Evolutionary conservation across 164 flowering plant species (phyloP).

Genomic region (Magnolia sinica): DNA sequence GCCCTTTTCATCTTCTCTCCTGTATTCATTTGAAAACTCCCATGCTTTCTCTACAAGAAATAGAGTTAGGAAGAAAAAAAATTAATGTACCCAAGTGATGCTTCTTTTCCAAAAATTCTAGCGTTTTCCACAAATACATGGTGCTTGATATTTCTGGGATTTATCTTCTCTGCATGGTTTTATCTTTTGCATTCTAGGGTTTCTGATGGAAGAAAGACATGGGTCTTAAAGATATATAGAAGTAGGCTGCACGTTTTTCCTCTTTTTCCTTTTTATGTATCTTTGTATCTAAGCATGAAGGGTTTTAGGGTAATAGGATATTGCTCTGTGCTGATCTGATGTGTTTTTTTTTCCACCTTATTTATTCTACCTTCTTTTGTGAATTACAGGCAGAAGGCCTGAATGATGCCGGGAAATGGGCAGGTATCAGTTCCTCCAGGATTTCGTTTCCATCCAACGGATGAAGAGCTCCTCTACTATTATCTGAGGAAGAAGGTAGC

Average conservation of each 20-base stretch:
- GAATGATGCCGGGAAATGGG: conserved; percentile 38
- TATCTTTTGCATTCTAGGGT: neutral
- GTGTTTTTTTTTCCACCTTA: neutral
- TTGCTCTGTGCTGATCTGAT: neutral
- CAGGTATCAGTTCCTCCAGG: conserved; percentile 65
- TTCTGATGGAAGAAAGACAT: neutral
- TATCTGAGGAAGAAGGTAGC: conserved; percentile 68
- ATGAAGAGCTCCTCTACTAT: conserved; percentile 65
- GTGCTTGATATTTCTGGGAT: too few relatives aligned
- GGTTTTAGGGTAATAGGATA: neutral
- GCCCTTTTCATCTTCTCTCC: too few relatives aligned
- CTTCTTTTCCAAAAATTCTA: too few relatives aligned
- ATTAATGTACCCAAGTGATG: too few relatives aligned
- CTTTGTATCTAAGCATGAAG: neutral
- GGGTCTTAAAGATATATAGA: neutral
- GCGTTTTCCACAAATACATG: too few relatives aligned
- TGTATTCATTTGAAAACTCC: too few relatives aligned
- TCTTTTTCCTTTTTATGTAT: neutral
- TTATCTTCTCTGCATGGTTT: too few relatives aligned
- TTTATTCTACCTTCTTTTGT: neutral
- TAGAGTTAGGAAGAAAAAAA: too few relatives aligned
- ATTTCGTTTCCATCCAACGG: conserved; percentile 83
- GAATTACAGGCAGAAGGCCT: neutral
- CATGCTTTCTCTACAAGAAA: too few relatives aligned
- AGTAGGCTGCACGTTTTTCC: neutral